Percentiles rank a stretch among this genome's conserved stretches.
Conservation (phyloP, 768 basidiomycete species). For the Hydnomerulius pinastri region DNA sequence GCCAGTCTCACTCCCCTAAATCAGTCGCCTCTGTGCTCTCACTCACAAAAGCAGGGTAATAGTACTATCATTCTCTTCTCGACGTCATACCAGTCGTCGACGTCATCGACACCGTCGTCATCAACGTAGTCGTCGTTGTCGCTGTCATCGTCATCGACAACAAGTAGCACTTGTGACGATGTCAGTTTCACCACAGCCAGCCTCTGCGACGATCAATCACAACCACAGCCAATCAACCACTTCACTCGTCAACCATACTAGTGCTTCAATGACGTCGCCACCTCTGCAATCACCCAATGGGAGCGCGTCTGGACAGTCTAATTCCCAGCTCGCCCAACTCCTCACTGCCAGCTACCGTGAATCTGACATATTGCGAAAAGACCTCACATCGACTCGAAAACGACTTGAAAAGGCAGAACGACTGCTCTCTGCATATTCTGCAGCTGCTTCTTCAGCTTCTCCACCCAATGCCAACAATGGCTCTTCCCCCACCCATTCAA, state of each 20-base stretch:
- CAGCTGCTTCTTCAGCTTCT: conserved; percentile 22
- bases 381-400: conserved; percentile 42
- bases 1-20: conserved; percentile 1
- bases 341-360: conserved; percentile 57
- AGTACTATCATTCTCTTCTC: not conserved
- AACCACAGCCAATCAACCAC: not conserved
- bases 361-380: conserved; percentile 49
- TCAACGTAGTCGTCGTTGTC: not conserved
- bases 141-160: not conserved
- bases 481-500: conserved; percentile 9
- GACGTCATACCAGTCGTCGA: conserved; percentile 6
- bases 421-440: conserved; percentile 33
- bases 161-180: conserved; percentile 7
- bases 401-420: conserved; percentile 60
- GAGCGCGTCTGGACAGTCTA: conserved; percentile 29
- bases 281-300: conserved; percentile 19
- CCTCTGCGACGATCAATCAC: conserved; percentile 2
- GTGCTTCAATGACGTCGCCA: conserved; percentile 2
- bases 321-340: conserved; percentile 58
- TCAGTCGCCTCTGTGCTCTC: not conserved
- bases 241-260: not conserved
- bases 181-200: conserved; percentile 23
- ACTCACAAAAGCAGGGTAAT: not conserved
- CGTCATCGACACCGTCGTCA: conserved; percentile 2
- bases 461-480: conserved; percentile 19